Evolutionary conservation across 306 rosid species (phyloP).

Genomic region (Corylus avellana): DNA sequence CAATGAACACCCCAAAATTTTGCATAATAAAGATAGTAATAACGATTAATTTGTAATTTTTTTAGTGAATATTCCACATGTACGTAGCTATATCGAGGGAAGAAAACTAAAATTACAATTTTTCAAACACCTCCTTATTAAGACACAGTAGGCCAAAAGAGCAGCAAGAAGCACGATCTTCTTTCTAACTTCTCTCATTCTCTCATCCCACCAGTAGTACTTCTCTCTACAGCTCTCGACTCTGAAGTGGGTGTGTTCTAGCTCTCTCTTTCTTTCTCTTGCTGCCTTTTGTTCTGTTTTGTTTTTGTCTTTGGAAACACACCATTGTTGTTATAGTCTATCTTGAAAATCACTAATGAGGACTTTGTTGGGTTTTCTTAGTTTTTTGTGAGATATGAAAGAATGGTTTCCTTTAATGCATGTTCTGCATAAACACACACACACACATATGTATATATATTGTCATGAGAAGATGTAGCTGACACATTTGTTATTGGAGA

Average conservation of each 20-base stretch:
- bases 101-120: no score
- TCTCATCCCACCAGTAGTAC: conserved; percentile 20
- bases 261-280: conserved; percentile 2
- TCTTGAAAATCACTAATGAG: not conserved
- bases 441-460: not conserved
- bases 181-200: conserved; percentile 26
- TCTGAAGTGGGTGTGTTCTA: conserved; percentile 49
- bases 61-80: no score
- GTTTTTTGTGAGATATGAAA: not conserved
- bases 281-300: not conserved
- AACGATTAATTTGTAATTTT: no score
- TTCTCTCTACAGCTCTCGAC: conserved; percentile 31
- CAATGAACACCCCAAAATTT: no score
- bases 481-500: no score
- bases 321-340: no score
- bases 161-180: conserved; percentile 2
- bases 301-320: not conserved
- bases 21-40: no score
- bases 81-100: no score
- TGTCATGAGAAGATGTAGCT: no score
- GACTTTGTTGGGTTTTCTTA: not conserved
- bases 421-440: no score
- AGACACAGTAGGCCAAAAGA: not conserved
- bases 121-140: no score
- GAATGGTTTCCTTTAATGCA: not conserved